Base-by-base conservation (phyloP, 768 basidiomycete species). In the Termitomyces sp. region DNA sequence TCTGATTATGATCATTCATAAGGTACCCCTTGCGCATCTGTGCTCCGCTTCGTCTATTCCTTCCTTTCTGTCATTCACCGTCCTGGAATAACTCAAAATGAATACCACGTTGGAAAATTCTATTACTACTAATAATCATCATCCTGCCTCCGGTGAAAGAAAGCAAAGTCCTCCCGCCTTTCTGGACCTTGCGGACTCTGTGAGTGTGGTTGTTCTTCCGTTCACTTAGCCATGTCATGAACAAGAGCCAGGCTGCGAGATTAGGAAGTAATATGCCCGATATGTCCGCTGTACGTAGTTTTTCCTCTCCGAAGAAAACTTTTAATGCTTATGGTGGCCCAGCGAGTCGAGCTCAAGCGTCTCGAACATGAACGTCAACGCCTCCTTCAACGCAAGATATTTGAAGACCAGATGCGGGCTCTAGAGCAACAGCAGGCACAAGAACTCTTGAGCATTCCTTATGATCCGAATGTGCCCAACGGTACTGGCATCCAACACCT, bases 331-430 rank as follows among this genome's bases (percentile, higher is more conserved):
- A 57, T 64, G 34, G 53, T 59, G 14, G n/a, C 24, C 40, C 45
- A 92, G 89, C 90, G 91, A 66, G 88, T 94, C 60, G 93, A 95
- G 70, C 79, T 93, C 68, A 97, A 95, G 71, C 89, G 94, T 64
- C 75, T 91, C 62, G 88, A 95, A 72, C 93, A 98, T 69, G 94
- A 97, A 73, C 87, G 91, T 52, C 92, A 95, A 74, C 92, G 95
- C 61, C 76, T 76, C 39, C 71, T 91, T 43, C 95, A 96, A 71
- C 88, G 94, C 69, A 89, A 87, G 73, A 74, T 92, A 67, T 98
- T 98, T 72, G 95, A 98, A 74, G 93, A 96, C 66, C 94, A 97
- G 75, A 97, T 97, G 95, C 88, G 89, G 55, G 86, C 82, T 54
- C 82, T 98, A 62, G 95, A 98, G 75, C 88, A 89, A 62, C 88